Conservation (phyloP, 2,329 filamentous ascomycete species). For the Exophiala oligosperma region DNA sequence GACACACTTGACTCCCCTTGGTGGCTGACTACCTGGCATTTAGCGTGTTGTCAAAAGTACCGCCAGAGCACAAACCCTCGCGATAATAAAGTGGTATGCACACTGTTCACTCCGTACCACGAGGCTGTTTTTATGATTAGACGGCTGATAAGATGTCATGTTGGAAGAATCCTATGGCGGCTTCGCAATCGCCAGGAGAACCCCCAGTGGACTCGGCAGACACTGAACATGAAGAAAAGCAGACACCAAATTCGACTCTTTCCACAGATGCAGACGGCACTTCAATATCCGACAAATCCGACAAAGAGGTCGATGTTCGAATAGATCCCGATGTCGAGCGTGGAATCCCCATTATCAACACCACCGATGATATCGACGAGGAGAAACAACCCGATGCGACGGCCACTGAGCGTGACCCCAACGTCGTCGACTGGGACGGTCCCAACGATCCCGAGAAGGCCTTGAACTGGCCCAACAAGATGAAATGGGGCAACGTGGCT, state of each 20-base stretch:
- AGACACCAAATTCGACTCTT: not conserved
- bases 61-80: not conserved
- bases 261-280: not conserved
- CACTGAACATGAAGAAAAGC: not conserved
- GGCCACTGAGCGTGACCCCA: conserved; percentile 38
- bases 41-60: not conserved
- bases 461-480: conserved; percentile 56
- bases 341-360: conserved; percentile 22
- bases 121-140: too few species aligned
- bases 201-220: too few species aligned
- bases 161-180: conserved; percentile 5
- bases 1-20: not conserved
- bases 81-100: not conserved
- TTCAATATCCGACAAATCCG: conserved; percentile 5
- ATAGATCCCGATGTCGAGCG: conserved; percentile 22
- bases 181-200: not conserved
- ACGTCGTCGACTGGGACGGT: conserved; percentile 61
- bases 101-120: not conserved
- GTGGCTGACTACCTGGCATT: not conserved
- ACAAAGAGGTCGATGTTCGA: conserved; percentile 4
- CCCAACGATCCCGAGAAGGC: conserved; percentile 60
- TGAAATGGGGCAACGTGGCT: conserved; percentile 46
- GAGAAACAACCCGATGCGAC: conserved; percentile 6
- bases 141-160: too few species aligned
- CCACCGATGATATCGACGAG: conserved; percentile 21